Base-by-base conservation (phyloP, 352 stramenopile species). In the Globisporangium cystogenes region DNA sequence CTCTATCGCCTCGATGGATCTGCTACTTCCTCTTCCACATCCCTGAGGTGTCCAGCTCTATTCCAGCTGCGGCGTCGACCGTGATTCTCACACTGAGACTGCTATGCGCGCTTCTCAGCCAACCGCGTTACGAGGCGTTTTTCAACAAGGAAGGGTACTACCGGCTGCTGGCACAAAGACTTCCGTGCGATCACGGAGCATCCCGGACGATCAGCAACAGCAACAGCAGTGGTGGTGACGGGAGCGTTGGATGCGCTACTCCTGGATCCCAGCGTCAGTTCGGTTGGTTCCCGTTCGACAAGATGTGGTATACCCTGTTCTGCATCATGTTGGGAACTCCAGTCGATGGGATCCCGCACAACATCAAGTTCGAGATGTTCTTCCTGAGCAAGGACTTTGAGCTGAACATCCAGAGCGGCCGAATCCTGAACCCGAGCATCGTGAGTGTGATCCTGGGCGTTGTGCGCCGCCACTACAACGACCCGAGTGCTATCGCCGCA, bases 141-240 rank as follows among this genome's bases (percentile, higher is more conserved):
- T 90, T 82, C 36, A 76, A 70, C 46, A 84, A 74, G 57, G 78
- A 90, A 23, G 75, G 78, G 11, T 90, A 78, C 53, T 90, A 90
- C 57, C 73, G 67, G 6, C 51, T 90, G 18, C 56, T 90, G 5
- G 69, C 73, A 3, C 75, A 87, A 44, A 72, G 76, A 12, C 67
- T 90, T 6, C 80, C 80, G 0, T 87, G 71, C 24, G 67, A 68
- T 14, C 64, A 72, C 39, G 41, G 55, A 2, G 20, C 59, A 20
- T 59, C 55, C 18, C 42, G 23, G 20, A 15, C 16, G 8, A 15
- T 15, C 12, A 46, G 10, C 3, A 27, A 20, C 15, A 31, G 11
- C 0, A 27, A 5, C 48, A 39, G 37, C 36, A 35, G 18, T 16
- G 7, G 12, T 37, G 35, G 48, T 29, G 3, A n/a, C n/a, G n/a